Evolutionary conservation across 257 asterid genomes (phyloP).

Genomic region (Solanum pennellii): DNA sequence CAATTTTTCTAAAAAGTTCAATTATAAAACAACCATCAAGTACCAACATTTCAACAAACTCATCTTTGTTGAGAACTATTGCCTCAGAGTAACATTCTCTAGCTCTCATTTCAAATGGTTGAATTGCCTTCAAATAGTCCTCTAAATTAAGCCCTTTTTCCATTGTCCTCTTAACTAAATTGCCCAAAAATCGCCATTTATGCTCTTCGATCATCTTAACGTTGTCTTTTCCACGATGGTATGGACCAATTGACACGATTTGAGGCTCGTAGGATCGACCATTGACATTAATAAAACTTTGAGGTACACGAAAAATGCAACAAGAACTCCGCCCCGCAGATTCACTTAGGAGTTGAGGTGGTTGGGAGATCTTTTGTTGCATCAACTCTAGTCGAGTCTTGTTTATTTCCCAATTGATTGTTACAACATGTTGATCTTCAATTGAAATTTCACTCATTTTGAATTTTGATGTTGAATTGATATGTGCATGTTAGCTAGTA

Average conservation of each 20-base stretch:
- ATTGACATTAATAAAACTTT: slow-evolving; percentile 49
- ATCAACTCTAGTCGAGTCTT: slow-evolving; percentile 29
- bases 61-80: slow-evolving; percentile 24
- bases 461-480: background rate
- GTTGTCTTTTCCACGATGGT: slow-evolving; percentile 56
- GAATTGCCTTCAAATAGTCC: slow-evolving; percentile 38
- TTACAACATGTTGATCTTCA: background rate
- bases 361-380: slow-evolving; percentile 41
- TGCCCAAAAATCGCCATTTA: slow-evolving; percentile 73
- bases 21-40: slow-evolving; percentile 82
- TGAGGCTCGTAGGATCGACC: slow-evolving; percentile 57
- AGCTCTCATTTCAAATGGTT: slow-evolving; percentile 41
- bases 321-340: slow-evolving; percentile 68
- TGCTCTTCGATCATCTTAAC: slow-evolving; percentile 76
- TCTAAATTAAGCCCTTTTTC: slow-evolving; percentile 16
- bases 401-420: slow-evolving; percentile 44
- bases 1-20: slow-evolving; percentile 60
- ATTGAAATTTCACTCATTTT: slow-evolving; percentile 3
- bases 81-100: slow-evolving; percentile 63
- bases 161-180: slow-evolving; percentile 31
- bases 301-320: slow-evolving; percentile 76
- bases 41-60: slow-evolving; percentile 65
- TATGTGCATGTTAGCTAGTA: background rate
- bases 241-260: slow-evolving; percentile 76
- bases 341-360: slow-evolving; percentile 59